Evolutionary conservation across 768 basidiomycete genomes (phyloP).

Genomic region (Boletellus sp.): DNA sequence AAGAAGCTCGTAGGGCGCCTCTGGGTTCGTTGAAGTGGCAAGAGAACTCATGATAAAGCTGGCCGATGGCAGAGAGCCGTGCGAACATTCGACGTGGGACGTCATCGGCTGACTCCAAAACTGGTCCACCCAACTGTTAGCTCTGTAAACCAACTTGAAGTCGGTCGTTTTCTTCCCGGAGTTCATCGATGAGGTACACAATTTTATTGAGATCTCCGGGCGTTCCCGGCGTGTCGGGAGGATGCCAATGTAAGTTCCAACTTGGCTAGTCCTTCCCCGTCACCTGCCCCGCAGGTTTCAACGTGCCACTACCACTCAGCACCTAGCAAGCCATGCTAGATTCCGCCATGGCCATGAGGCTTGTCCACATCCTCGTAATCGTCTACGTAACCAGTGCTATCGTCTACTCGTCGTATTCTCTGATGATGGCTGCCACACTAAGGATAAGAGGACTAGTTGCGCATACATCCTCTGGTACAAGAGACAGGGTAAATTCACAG

Average conservation of each 20-base stretch:
- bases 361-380: constrained; percentile 12
- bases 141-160: too few species aligned
- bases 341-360: constrained; percentile 7
- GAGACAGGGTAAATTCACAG: neutral
- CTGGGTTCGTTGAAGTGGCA: neutral
- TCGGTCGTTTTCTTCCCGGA: too few species aligned
- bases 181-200: neutral
- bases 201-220: neutral
- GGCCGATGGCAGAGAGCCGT: neutral
- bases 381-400: constrained; percentile 29
- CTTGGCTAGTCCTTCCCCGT: neutral
- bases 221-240: neutral
- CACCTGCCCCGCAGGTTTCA: neutral
- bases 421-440: constrained; percentile 13
- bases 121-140: too few species aligned
- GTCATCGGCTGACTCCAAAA: too few species aligned
- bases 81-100: neutral
- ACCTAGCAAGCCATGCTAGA: constrained; percentile 1
- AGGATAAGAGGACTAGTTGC: constrained; percentile 7
- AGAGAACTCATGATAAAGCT: neutral
- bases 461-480: neutral
- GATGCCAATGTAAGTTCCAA: constrained; percentile 15
- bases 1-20: constrained; percentile 19
- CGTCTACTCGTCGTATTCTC: constrained; percentile 29
- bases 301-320: neutral